Conservation (phyloP, 805 yeast species). For the Kuraishia borneana region DNA sequence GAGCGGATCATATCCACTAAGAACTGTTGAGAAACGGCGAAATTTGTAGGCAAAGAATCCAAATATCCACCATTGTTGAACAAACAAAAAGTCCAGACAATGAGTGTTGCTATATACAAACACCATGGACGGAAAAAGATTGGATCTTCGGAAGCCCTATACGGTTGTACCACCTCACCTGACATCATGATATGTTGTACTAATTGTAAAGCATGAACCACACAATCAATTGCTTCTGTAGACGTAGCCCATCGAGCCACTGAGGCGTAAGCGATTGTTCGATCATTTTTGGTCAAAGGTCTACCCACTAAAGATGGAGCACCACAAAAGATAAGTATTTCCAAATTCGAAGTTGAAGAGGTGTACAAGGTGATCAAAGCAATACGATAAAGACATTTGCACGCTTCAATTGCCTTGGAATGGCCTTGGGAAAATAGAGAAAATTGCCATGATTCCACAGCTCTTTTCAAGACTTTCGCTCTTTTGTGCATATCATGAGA, state of each 20-base stretch:
- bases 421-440: constrained; percentile 9
- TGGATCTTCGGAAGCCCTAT: constrained; percentile 9
- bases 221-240: constrained; percentile 8
- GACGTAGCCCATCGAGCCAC: constrained; percentile 12
- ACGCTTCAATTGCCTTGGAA: constrained; percentile 12
- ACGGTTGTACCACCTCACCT: constrained; percentile 2
- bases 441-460: constrained; percentile 15
- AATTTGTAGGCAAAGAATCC: no score
- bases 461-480: constrained; percentile 9
- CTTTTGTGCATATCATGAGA: constrained; percentile 6
- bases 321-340: constrained; percentile 11
- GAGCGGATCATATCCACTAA: constrained; percentile 6
- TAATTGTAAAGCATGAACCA: constrained; percentile 11
- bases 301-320: constrained; percentile 10
- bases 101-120: constrained; percentile 11
- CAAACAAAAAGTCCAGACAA: constrained; percentile 11
- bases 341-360: constrained; percentile 10
- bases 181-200: constrained; percentile 11
- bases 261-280: constrained; percentile 8
- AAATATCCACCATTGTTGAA: constrained; percentile 3
- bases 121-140: constrained; percentile 17
- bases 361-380: constrained; percentile 12
- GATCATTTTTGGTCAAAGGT: constrained; percentile 8
- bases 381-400: constrained; percentile 11
- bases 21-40: constrained; percentile 7